Percentiles rank a stretch among this genome's conserved stretches.
Evolutionary conservation across 176 grass and related monocot genomes (phyloP).

Genomic region (Phoenix dactylifera): DNA sequence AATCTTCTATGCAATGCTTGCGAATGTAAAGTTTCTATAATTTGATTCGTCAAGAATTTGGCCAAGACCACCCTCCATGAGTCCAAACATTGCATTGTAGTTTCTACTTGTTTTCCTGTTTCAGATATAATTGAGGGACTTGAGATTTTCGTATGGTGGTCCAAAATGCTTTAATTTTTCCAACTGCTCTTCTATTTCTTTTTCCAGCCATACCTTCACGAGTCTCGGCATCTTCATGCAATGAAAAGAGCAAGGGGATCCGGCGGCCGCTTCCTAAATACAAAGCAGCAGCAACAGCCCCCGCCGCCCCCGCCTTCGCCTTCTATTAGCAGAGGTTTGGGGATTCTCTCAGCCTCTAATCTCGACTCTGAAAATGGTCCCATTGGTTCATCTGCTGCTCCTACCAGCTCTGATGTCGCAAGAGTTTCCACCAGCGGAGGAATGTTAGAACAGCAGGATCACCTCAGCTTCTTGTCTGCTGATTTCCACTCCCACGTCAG

Average conservation of each 20-base stretch:
- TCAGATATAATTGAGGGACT: too few species aligned
- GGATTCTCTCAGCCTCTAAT: constrained; percentile 23
- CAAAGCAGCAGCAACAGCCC: constrained; percentile 51
- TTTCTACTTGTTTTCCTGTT: too few species aligned
- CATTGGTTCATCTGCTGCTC: constrained; percentile 21
- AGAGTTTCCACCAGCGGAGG: constrained; percentile 27
- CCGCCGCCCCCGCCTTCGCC: background rate
- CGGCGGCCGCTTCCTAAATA: constrained; percentile 90
- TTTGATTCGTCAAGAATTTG: too few species aligned
- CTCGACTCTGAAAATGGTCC: constrained; percentile 14
- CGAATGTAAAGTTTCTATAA: too few species aligned
- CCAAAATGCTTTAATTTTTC: too few species aligned
- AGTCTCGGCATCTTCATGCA: constrained; percentile 88
- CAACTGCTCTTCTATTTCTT: background rate
- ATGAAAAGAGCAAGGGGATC: constrained; percentile 91
- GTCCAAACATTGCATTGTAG: too few species aligned
- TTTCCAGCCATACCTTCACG: constrained; percentile 93
- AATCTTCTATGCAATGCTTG: too few species aligned
- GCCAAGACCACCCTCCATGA: too few species aligned
- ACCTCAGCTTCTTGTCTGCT: constrained; percentile 18
- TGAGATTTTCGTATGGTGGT: too few species aligned
- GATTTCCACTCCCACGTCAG: constrained; percentile 23
- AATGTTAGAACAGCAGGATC: constrained; percentile 30
- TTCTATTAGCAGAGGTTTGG: constrained; percentile 18
- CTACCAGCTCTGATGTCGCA: constrained; percentile 9